Evolutionary conservation across 2,329 filamentous ascomycete species (phyloP), one percentile per base, ranked within the genome.

Genomic region (Canariomyces notabilis): DNA sequence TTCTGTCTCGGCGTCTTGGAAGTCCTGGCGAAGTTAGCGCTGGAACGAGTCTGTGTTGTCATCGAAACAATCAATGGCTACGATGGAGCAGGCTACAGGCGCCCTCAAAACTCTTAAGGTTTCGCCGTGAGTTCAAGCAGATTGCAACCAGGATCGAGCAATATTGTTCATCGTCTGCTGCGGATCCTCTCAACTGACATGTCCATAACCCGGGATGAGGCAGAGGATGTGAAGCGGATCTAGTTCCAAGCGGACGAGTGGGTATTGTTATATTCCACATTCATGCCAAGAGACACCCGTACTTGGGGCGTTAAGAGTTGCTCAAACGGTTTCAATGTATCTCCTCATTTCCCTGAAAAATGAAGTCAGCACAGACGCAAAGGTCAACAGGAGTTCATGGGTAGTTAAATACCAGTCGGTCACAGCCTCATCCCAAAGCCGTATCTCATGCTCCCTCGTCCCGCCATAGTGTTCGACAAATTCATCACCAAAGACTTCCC

Each of bases 401-500:
- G 4, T 18, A 14, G 21, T 15, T 3, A 82, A 85, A 66, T 75
- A 91, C 89, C 91, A 97, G 66, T 97, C 93, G 16, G 93, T 97
- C 5, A 97, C 91, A 2, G 90, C 90, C 65, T 97, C 91, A 59
- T 97, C 90, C 85, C 87, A 98, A 16, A 95, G 68, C 51, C 87
- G 74, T 48, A 93, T 77, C 68, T 98, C 93, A 67, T 98, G 90
- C 65, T 95, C 85, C 54, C 93, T 79, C 15, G 91, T 95, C 14
- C 93, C 93, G 11, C 84, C 88, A 70, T 84, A 98, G 66, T 97
- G 93, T 14, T 97, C 90, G 3, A 98, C 93, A 68, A 98, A 98
- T 7, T 85, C 87, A 64, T 97, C 86, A 0, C 93, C 93, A 66
- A 98, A 87, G 0, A 95, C 87, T 63, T 97, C 87, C 47, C 93